Evolutionary conservation across 768 basidiomycete species (phyloP).

Genomic region (Boletus tomentosulus): DNA sequence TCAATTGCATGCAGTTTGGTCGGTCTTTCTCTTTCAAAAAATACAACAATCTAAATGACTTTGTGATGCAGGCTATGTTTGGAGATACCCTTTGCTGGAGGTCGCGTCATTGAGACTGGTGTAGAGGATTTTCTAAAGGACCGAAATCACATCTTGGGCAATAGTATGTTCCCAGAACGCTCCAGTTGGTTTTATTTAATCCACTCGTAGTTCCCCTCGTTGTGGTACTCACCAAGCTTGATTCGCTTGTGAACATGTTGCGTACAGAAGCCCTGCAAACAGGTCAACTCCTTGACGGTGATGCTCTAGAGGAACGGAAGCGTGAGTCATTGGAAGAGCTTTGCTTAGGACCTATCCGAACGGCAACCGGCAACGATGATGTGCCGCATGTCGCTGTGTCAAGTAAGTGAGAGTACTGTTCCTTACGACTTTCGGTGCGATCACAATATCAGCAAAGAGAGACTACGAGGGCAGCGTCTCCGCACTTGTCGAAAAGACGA

Average conservation of each 20-base stretch:
- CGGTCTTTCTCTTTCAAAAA: neutral
- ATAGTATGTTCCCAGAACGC: neutral
- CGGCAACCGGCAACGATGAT: neutral
- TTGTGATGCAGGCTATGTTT: neutral
- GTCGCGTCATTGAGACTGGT: neutral
- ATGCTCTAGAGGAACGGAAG: neutral
- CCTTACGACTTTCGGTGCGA: neutral
- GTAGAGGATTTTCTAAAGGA: neutral
- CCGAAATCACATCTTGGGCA: constrained; percentile 2
- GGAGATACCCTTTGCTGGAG: neutral
- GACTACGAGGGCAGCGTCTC: neutral
- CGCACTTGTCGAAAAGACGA: neutral
- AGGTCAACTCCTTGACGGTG: neutral
- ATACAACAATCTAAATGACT: too few species aligned
- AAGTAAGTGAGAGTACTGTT: neutral
- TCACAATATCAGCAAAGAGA: neutral
- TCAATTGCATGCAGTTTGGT: constrained; percentile 1
- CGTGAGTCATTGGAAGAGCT: neutral
- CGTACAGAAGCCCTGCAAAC: neutral
- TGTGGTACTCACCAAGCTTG: constrained; percentile 7
- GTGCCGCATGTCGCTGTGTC: neutral
- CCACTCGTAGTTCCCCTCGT: constrained; percentile 1
- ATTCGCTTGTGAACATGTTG: neutral
- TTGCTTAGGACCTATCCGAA: neutral
- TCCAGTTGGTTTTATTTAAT: neutral